Evolutionary conservation across 2,329 filamentous ascomycete genomes (phyloP), one percentile per base, ranked within the genome.

Genomic region (Pseudocercospora ulei): DNA sequence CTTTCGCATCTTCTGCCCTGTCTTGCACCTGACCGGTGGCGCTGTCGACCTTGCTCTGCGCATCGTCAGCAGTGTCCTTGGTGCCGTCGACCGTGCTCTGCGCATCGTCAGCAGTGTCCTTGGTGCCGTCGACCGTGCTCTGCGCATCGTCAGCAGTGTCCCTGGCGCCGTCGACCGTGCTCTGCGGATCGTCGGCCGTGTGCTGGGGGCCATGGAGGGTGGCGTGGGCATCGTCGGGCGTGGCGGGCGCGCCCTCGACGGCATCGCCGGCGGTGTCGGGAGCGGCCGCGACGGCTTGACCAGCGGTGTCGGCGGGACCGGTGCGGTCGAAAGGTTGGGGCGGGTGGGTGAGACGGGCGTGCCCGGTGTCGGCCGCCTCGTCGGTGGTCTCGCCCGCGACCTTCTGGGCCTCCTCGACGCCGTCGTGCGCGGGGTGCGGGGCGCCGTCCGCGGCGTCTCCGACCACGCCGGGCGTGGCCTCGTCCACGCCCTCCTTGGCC

Each of bases 391-490:
- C 57, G 20, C 50, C 51, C 17, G 49, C 54, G 18, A 54, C 51
- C 35, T 59, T 57, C 36, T 58, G 38, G 9, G 48, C 54, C 25
- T 57, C 56, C 9, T 58, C 55, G 17, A 50, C 46, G 33, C 47
- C 54, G 12, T 58, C 54, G 12, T 57, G 56, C 19, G 55, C 56
- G 28, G 52, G 53, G 16, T 56, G 54, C 22, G 55, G 35, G 16
- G 51, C 52, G 27, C 53, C 51, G 11, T 55, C 49, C 9, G 54
- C 61, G 24, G 54, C 55, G 11, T 63, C 57, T 23, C 64, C 47
- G 4, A 51, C 58, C n/a, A n/a, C n/a, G 33, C 53, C 57, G 20
- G 58, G 51, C 23, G 55, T 53, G 12, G 51, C 51, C 7, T 64
- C 58, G 27, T 65, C 48, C 3, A 51, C 57, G 31, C 55, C 57